A percentile compares a stretch with the other conserved stretches of the same genome.
Conservation (phyloP, 768 basidiomycete species). For the Dacryopinax primogenitus region DNA sequence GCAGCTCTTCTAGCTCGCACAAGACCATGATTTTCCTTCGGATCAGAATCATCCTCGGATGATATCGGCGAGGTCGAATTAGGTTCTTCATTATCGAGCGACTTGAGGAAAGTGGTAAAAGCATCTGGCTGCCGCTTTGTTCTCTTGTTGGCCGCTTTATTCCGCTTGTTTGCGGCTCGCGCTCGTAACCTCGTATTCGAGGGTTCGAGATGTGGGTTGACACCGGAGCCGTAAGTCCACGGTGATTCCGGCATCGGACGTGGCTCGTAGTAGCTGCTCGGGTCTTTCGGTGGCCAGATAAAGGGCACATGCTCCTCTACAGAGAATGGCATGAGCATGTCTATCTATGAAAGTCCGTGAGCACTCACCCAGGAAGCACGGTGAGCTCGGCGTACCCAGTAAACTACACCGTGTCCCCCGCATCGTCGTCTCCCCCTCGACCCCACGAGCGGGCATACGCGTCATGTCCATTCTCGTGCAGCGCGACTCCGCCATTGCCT, state of each 20-base stretch:
- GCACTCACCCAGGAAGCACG: constrained; percentile 1
- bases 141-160: constrained; percentile 37
- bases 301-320: constrained; percentile 31
- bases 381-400: background rate
- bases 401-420: constrained; percentile 3
- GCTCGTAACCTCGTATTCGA: constrained; percentile 33
- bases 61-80: constrained; percentile 19
- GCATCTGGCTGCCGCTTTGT: constrained; percentile 20
- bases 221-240: constrained; percentile 70
- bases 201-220: constrained; percentile 66
- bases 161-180: constrained; percentile 25
- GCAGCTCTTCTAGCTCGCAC: constrained; percentile 11
- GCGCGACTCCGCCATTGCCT: constrained; percentile 9
- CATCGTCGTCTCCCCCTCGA: constrained; percentile 10
- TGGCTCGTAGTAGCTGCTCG: constrained; percentile 24
- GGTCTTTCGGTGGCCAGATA: constrained; percentile 68
- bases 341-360: constrained; percentile 8
- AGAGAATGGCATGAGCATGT: constrained; percentile 10
- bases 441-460: background rate
- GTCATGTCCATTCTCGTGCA: constrained; percentile 10
- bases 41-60: constrained; percentile 17
- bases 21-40: constrained; percentile 10
- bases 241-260: constrained; percentile 46
- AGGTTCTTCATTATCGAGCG: constrained; percentile 21
- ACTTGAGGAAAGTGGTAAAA: background rate